Evolutionary conservation across 208 protist genomes (phyloP), one percentile per base, ranked within the genome.

Genomic region (Naegleria lovaniensis): DNA sequence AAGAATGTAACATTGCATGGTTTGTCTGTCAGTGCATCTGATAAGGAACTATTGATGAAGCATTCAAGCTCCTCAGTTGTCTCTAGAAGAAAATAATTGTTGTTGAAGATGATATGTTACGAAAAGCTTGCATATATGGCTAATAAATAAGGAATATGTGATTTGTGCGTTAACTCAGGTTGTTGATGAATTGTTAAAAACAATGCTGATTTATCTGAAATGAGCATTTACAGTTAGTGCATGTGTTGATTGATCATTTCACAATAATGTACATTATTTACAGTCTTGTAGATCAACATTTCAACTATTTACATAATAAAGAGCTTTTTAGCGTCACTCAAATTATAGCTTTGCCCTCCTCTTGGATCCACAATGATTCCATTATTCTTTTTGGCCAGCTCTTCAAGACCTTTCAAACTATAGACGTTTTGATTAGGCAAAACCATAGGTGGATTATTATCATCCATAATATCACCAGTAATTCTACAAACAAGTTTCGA

Each of bases 351-450:
- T 25, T 89, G n/a, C 0, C 41, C 41, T 40, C 11, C 19, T 67
- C 85, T 89, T 41, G 85, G 85, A 67, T 89, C 85, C n/a, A 33
- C n/a, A 52, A 89, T 29, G 0, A 29, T 59, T 41, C 48, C 48
- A 41, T 89, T 40, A 41, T 48, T 48, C 38, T 33, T 86, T 38
- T 29, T 13, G 0, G 11, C 5, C 9, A 75, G 25, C 16, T 67
- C 33, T 22, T 38, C 48, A 11, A 89, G 6, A 0, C 33, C 85
- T 40, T 89, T 67, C 22, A 38, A 41, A 89, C 48, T 67, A 58
- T 95, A 95, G 15, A 95, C 93, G 85, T 95, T 92, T 16, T 94
- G 94, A 88, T 95, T 95, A n/a, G 94, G 94, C 58, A 95, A 41
- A 29, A 94, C 94, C 92, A 95, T 93, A 25, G 94, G 93, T 76